Evolutionary conservation across 1,139 yeast genomes (phyloP), one percentile per base, ranked within the genome.

Genomic region (Dujonia santamariae): DNA sequence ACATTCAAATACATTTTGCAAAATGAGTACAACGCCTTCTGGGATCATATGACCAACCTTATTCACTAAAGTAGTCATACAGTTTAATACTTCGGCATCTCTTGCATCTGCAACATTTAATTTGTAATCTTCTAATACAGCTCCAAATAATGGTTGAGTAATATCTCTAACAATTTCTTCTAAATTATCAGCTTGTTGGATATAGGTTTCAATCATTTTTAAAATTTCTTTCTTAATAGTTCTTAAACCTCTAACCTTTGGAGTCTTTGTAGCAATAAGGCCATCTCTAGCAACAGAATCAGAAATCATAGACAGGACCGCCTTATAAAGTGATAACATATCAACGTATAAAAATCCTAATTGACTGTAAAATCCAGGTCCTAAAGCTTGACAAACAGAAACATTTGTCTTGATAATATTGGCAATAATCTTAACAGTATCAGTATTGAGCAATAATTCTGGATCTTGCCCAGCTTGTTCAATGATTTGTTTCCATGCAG

Each of bases 71-170:
- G 96, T 88, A 13, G 96, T 80, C 79, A 92, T 83, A 73, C 97
- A 88, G 61, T 85, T 86, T 55, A 92, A 73, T 3, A 92, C 98
- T 64, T 94, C 98, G 4, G 97, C 96, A 63, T 94, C 98, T 54
- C 98, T 81, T 6, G 97, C 96, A 63, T 87, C 96, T 4, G 98
- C 95, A 24, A 88, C 96, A 52, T 86, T 86, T 14, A 79, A 68
- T 51, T 78, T 78, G 63, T 94, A 94, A 60, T 94, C 99, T 44
- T 85, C 94, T 46, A 94, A 74, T 13, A 88, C 94, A 0, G 97
- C 88, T 28, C 76, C 75, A 48, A 94, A 75, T 50, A 94, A 67
- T 30, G 95, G 95, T 46, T 86, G 87, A 3, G 88, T 80, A 48
- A 94, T 72, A 46, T 84, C 90, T 41, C 80, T 73, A 28, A 86